A percentile compares a stretch with the other conserved stretches of the same genome.
Evolutionary conservation across 192 early-diverging fungal species (phyloP).

Genomic region (Chytriomyces sp.): DNA sequence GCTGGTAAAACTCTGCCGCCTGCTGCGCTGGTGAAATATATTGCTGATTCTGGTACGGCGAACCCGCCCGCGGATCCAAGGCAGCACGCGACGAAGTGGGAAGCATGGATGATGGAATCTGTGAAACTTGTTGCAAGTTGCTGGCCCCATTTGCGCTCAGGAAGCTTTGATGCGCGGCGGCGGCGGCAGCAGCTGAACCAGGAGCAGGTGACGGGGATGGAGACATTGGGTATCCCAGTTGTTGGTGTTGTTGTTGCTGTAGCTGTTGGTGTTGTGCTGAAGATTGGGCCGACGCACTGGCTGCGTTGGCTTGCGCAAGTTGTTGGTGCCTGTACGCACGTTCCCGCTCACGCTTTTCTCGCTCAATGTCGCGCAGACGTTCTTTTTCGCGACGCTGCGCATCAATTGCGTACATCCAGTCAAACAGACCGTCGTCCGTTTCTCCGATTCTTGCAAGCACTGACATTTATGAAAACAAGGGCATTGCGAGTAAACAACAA

Average conservation of each 20-base stretch:
- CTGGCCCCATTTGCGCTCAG: background rate
- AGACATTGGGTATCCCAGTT: slow-evolving; percentile 16
- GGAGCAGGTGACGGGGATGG: slow-evolving; percentile 13
- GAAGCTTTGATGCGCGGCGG: slow-evolving; percentile 3
- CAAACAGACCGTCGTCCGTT: slow-evolving; percentile 89
- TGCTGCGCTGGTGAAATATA: background rate
- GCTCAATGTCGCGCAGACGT: slow-evolving; percentile 48
- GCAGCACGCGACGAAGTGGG: slow-evolving; percentile 4
- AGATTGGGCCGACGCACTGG: background rate
- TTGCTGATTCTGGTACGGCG: slow-evolving; percentile 1
- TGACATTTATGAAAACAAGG: background rate
- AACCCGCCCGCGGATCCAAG: slow-evolving; percentile 9
- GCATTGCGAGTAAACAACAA: background rate
- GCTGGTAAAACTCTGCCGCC: slow-evolving; percentile 4
- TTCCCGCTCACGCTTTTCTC: slow-evolving; percentile 45
- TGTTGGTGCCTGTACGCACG: slow-evolving; percentile 37
- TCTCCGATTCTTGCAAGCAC: slow-evolving; percentile 65
- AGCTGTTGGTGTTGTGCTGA: slow-evolving; percentile 2
- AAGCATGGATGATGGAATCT: background rate
- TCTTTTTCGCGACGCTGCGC: slow-evolving; percentile 58
- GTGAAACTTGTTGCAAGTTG: slow-evolving; percentile 5
- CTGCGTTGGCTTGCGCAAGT: background rate
- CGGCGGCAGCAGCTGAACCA: background rate
- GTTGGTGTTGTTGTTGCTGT: background rate
- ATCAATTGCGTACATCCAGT: slow-evolving; percentile 83